Percentiles rank a stretch among this genome's conserved stretches.
These are phyloP conservation scores for Colletotrichum simmondsii DNA, from an alignment of 2,329 filamentous ascomycete genomes.

Conservation along the genomic window DNA sequence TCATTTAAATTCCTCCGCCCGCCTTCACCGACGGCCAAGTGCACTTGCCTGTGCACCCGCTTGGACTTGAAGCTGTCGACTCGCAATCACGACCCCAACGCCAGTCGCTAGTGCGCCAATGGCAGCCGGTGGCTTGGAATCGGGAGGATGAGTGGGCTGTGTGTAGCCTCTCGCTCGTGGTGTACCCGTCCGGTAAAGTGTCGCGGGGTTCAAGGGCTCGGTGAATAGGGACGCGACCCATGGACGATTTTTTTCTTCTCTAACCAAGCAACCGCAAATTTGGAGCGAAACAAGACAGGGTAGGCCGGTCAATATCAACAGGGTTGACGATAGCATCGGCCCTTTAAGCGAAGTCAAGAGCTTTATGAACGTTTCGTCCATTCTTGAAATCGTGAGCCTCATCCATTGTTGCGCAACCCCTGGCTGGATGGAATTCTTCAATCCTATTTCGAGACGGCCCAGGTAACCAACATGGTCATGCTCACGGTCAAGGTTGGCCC, in stretches of 20 bases:
- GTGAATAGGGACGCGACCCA: conserved; percentile 5
- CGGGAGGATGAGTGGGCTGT: conserved; percentile 24
- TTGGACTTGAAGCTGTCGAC: conserved; percentile 21
- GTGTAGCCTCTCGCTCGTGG: neutral
- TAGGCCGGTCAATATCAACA: conserved; percentile 19
- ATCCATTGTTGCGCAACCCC: conserved; percentile 1
- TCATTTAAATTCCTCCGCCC: neutral
- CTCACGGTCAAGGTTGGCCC: neutral
- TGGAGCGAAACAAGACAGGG: conserved; percentile 25
- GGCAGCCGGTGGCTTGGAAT: conserved; percentile 15
- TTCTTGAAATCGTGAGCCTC: conserved; percentile 3
- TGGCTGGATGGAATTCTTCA: conserved; percentile 23
- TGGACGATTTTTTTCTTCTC: conserved; percentile 11
- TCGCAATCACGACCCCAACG: neutral
- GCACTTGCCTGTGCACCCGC: conserved; percentile 24
- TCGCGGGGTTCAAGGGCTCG: conserved; percentile 29
- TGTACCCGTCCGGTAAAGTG: neutral
- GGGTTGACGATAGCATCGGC: conserved; percentile 29
- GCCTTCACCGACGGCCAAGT: conserved; percentile 15
- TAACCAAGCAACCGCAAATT: conserved; percentile 32
- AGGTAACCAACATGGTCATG: neutral
- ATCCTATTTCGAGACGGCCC: conserved; percentile 17
- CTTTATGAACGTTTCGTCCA: conserved; percentile 1
- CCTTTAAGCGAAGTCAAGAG: conserved; percentile 18
- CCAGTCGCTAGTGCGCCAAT: conserved; percentile 25